Evolutionary conservation across 495 filamentous ascomycete species (phyloP).

Genomic region (Melanomma pulvis-pyrius): DNA sequence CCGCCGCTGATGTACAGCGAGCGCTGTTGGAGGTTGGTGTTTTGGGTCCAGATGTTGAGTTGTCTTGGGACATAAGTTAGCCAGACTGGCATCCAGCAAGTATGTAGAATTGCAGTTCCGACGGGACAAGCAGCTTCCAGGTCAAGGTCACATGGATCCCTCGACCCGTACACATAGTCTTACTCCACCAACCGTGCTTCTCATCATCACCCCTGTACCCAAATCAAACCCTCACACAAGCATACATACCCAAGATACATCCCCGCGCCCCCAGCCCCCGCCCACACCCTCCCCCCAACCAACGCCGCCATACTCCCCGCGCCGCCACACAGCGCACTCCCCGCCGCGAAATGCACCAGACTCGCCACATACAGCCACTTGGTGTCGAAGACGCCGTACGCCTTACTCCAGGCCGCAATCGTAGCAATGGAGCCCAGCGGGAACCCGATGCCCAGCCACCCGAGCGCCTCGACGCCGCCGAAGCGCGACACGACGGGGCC

Average conservation of each 20-base stretch:
- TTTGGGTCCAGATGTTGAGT: conserved; percentile 28
- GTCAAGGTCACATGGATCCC: background rate
- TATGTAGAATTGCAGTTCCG: background rate
- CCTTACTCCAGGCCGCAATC: conserved; percentile 33
- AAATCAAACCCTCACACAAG: background rate
- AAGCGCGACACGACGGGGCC: conserved; percentile 38
- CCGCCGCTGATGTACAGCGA: conserved; percentile 25
- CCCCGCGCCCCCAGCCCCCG: conserved; percentile 35
- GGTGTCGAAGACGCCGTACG: conserved; percentile 36
- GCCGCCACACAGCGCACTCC: conserved; percentile 39
- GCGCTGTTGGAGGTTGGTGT: conserved; percentile 14
- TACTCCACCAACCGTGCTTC: background rate
- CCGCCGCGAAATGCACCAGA: conserved; percentile 33
- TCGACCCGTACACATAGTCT: background rate
- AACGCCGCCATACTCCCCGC: conserved; percentile 37
- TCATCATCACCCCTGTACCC: background rate
- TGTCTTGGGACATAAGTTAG: conserved; percentile 3
- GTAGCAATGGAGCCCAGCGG: conserved; percentile 37
- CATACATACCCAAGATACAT: conserved; percentile 36
- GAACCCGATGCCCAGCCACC: conserved; percentile 40
- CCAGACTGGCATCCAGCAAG: background rate
- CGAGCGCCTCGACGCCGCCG: conserved; percentile 38
- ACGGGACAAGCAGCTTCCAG: background rate
- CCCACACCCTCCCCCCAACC: conserved; percentile 38
- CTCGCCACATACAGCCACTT: conserved; percentile 38